Base-by-base conservation (phyloP, 1,139 yeast genomes). In the Entelexis sorbosivorans region DNA sequence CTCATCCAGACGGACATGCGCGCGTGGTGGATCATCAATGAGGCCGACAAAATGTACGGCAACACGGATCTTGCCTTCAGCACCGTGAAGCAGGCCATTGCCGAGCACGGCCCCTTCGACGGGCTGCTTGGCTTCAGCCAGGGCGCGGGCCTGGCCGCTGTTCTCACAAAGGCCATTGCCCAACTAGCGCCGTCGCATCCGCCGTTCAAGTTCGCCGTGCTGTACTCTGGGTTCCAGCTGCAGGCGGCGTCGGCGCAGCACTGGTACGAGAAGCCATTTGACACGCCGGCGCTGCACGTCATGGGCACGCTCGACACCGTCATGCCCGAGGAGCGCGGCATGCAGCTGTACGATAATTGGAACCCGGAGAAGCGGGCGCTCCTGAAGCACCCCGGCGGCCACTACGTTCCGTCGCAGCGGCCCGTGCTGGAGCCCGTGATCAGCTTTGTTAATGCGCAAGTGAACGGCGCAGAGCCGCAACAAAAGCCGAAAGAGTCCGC, bases 51-150 rank as follows among this genome's bases (percentile, higher is more conserved):
- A 62, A 29, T 39, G 32, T 68, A 67, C 51, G 69, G 67, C 52
- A 66, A 68, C 34, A 61, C 74, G 14, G 70, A 70, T 32, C 67
- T 69, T 14, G 74, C 84, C 3, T 65, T 80, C 47, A 69, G 71
- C 11, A 72, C 74, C n/a, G 73, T 89, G 24, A 69, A 73, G 28
- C 66, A 71, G 0, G 73, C 81, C 52, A 79, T 86, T 58, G 70
- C 73, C 45, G 69, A 72, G 55, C 73, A 87, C 57, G 97, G 97
- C 0, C 97, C 97, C 0, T 88, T 82, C 62, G 82, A 80, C 52
- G 97, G 96, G 2, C 73, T 89, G 29, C 69, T 91, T 51, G 97
- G 96, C 2, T 91, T 89, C 64, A 82, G 93, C 19, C 97, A 91
- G 66, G 98, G 98, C 57, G 93, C 96, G 1, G 95, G 94, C 4